Conservation (phyloP, 257 asterid genomes). For the Penstemon davidsonii region DNA sequence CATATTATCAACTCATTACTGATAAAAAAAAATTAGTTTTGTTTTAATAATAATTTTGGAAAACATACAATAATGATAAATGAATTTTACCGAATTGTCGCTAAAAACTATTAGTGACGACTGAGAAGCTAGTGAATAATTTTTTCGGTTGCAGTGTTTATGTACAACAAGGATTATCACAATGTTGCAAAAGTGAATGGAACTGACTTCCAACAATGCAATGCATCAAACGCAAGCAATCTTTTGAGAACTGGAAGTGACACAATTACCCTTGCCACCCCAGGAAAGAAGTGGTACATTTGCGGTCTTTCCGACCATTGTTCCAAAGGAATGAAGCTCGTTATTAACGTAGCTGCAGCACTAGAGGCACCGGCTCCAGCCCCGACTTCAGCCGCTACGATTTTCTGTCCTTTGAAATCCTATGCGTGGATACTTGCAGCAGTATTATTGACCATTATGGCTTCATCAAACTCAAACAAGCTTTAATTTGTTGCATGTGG, state of each 20-base stretch:
- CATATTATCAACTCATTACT: too few species aligned
- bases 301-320: slow-evolving; percentile 28
- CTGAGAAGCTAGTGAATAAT: too few species aligned
- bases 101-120: too few species aligned
- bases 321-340: slow-evolving; percentile 32
- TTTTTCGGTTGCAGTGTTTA: slow-evolving; percentile 20
- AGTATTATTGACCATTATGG: too few species aligned
- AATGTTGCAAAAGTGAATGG: slow-evolving; percentile 30
- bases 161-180: slow-evolving; percentile 19
- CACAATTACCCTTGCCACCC: slow-evolving; percentile 5
- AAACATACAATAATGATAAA: too few species aligned
- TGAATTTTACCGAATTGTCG: background rate
- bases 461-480: too few species aligned
- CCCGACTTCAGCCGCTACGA: slow-evolving; percentile 4
- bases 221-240: slow-evolving; percentile 3
- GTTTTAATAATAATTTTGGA: too few species aligned
- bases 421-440: background rate
- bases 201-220: slow-evolving; percentile 24
- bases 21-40: too few species aligned
- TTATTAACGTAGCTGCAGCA: slow-evolving; percentile 18
- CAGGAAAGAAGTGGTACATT: slow-evolving; percentile 40
- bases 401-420: background rate
- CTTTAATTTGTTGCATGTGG: too few species aligned
- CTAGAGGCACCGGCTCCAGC: slow-evolving; percentile 1
- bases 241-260: slow-evolving; percentile 26